Percentiles rank a stretch among this genome's conserved stretches.
These are phyloP conservation scores for Atalantia buxifolia DNA, from an alignment of 345 rosid genomes.

Conservation along the genomic window DNA sequence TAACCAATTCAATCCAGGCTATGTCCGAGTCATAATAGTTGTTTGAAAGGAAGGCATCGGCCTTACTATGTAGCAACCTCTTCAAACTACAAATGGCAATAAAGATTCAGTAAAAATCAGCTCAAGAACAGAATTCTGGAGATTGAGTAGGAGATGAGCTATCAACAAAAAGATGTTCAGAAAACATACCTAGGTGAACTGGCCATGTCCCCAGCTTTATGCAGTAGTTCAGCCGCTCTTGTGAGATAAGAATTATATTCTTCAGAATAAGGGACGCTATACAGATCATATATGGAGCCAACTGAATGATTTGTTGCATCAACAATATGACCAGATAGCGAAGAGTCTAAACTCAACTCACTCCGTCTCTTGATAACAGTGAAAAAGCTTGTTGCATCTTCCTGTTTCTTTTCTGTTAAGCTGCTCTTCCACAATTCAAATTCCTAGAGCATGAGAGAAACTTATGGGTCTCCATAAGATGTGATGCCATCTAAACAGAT, in stretches of 20 bases:
- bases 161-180: slow-evolving; percentile 10
- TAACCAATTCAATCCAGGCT: slow-evolving; percentile 98
- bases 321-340: slow-evolving; percentile 27
- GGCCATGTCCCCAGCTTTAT: slow-evolving; percentile 76
- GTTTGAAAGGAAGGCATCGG: slow-evolving; percentile 86
- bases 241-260: slow-evolving; percentile 61
- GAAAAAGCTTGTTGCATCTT: slow-evolving; percentile 70
- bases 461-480: slow-evolving; percentile 1
- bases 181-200: slow-evolving; percentile 60
- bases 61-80: slow-evolving; percentile 84
- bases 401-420: slow-evolving; percentile 51
- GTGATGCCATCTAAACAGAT: not conserved
- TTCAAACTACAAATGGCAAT: slow-evolving; percentile 56
- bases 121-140: not conserved
- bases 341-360: slow-evolving; percentile 45
- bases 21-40: slow-evolving; percentile 86
- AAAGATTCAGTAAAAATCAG: slow-evolving; percentile 18
- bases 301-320: slow-evolving; percentile 26
- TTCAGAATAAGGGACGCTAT: slow-evolving; percentile 58
- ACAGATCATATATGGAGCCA: slow-evolving; percentile 46
- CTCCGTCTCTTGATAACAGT: slow-evolving; percentile 66
- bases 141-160: not conserved
- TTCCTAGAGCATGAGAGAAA: slow-evolving; percentile 49
- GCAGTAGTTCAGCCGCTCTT: slow-evolving; percentile 70
- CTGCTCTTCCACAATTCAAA: slow-evolving; percentile 63